Percentiles rank a stretch among this genome's conserved stretches.
These are phyloP conservation scores for Colletotrichum neosansevieriae DNA, from an alignment of 2,329 filamentous ascomycete genomes.

Conservation along the genomic window DNA sequence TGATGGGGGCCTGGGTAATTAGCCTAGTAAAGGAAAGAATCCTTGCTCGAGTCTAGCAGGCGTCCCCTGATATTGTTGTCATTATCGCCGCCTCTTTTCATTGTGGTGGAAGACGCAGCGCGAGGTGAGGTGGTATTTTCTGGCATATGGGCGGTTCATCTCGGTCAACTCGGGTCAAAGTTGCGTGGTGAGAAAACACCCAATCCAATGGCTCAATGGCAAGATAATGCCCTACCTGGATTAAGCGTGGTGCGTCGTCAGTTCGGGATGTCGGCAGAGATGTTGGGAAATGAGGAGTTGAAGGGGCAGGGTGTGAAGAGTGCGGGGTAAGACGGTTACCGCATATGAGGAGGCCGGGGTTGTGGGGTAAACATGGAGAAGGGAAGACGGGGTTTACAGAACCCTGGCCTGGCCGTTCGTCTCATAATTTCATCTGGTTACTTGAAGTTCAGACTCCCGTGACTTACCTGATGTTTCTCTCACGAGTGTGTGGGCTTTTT, in stretches of 20 bases:
- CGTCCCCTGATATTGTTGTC: not conserved
- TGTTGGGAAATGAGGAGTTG: not conserved
- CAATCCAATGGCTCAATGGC: not conserved
- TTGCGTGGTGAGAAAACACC: constrained; percentile 1
- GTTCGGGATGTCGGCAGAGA: not conserved
- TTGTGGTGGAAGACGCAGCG: not conserved
- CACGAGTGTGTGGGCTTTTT: too few relatives aligned
- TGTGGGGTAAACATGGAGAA: constrained; percentile 34
- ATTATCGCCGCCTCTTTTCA: not conserved
- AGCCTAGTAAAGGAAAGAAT: not conserved
- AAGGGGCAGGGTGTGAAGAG: not conserved
- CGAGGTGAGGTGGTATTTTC: constrained; percentile 17
- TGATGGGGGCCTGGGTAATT: not conserved
- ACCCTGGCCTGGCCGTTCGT: not conserved
- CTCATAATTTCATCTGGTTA: not conserved
- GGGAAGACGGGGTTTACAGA: not conserved
- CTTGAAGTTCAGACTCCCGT: too few relatives aligned
- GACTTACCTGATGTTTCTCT: too few relatives aligned
- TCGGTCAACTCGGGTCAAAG: constrained; percentile 37
- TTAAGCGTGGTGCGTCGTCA: too few relatives aligned
- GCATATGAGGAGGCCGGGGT: not conserved
- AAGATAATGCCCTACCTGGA: not conserved
- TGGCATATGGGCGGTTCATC: constrained; percentile 9
- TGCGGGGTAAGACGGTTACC: constrained; percentile 18
- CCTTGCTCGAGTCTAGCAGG: not conserved